Evolutionary conservation across 192 early-diverging fungal species (phyloP), one percentile per base, ranked within the genome.

Genomic region (Helicostylum pulchrum): DNA sequence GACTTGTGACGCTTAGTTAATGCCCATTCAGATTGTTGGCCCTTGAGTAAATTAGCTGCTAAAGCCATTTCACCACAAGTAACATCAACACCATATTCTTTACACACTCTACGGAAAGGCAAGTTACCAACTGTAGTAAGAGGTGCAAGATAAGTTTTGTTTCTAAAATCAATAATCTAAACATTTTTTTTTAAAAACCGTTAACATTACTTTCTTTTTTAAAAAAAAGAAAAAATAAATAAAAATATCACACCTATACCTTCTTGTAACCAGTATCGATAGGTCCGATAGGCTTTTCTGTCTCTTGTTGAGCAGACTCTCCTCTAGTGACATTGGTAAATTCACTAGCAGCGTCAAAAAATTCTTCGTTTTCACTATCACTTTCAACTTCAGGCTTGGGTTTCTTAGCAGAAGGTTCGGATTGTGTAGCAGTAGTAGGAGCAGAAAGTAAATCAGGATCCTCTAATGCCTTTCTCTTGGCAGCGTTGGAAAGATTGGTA

Each of bases 101-200:
- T 97, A 77, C 94, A 96, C 23, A 97, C 82, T 15, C 95, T 87
- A 10, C 97, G 85, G 82, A 99, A 99, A 31, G 97, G 97, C 52
- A 99, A 74, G 76, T 99, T 98, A 42, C 97, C 97, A 23, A 99
- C 94, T 2, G 96, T 99, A 0, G 97, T 99, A 63, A 99, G 76
- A 7, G 97, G 97, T 10, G 95, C 97, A 53, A 97, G 77, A 68
- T 99, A 99, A 30, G 89, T 85, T 59, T 97, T 97, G 59, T 88
- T 86, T 63, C 83, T 82, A 61, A 93, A 94, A 74, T 94, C 88
- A 19, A 85, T 68, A 23, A 53, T 47, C 45, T 72, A 61, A 34
- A 61, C 42, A 39, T 47, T 21, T 1, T n/a, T 19, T 26, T 26
- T 26, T n/a, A n/a, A 26, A 26, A 26, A 26, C 0, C 2, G 26